Conservation (phyloP, 495 filamentous ascomycete species). For the Articulospora tetracladia region DNA sequence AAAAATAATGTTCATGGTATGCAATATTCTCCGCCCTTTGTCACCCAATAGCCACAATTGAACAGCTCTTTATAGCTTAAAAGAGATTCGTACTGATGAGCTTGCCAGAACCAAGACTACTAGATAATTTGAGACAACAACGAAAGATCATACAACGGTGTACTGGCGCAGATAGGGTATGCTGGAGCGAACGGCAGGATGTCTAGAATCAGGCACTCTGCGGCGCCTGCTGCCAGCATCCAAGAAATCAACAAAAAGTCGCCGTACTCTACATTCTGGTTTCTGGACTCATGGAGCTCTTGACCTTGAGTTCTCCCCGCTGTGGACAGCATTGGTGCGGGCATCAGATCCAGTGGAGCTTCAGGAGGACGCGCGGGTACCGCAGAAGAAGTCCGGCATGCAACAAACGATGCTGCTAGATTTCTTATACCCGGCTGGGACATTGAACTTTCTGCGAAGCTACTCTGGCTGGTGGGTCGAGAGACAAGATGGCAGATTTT, state of each 20-base stretch:
- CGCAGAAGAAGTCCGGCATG: neutral
- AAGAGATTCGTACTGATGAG: neutral
- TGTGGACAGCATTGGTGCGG: conserved; percentile 35
- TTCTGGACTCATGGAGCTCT: conserved; percentile 65
- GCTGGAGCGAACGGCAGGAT: conserved; percentile 79
- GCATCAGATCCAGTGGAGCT: conserved; percentile 18
- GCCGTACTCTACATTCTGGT: conserved; percentile 55
- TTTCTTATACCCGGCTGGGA: conserved; percentile 57
- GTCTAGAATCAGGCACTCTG: conserved; percentile 70
- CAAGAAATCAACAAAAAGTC: conserved; percentile 48
- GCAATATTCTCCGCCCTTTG: neutral
- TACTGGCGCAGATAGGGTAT: conserved; percentile 39
- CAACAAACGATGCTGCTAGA: conserved; percentile 44
- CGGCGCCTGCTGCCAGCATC: conserved; percentile 60
- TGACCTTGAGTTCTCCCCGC: conserved; percentile 49
- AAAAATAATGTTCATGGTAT: neutral
- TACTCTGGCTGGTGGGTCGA: conserved; percentile 16
- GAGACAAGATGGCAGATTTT: conserved; percentile 21
- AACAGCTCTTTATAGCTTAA: neutral
- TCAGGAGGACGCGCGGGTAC: neutral
- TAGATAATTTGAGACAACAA: neutral
- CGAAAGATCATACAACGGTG: neutral
- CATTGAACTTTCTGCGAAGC: conserved; percentile 44
- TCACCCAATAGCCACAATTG: neutral
- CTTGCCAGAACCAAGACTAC: neutral